Evolutionary conservation across 2,329 filamentous ascomycete species (phyloP).

Genomic region (Botryotinia narcissicola): DNA sequence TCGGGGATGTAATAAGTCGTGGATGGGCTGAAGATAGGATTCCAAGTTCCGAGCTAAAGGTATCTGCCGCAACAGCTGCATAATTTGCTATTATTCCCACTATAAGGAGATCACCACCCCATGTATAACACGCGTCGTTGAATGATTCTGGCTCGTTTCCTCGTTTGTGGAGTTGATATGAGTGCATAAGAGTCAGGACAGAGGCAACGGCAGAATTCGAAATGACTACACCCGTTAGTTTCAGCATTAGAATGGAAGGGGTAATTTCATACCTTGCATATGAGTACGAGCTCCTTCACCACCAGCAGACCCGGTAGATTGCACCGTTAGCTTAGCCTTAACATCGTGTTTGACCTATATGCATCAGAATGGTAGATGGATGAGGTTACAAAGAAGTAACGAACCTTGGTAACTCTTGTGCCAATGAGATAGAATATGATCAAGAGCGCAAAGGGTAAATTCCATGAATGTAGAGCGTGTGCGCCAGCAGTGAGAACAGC

Average conservation of each 20-base stretch:
- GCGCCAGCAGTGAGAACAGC: slow-evolving; percentile 72
- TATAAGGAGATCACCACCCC: slow-evolving; percentile 61
- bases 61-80: slow-evolving; percentile 87
- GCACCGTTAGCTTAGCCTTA: slow-evolving; percentile 79
- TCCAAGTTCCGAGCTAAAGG: slow-evolving; percentile 91
- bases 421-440: slow-evolving; percentile 84
- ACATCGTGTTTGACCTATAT: slow-evolving; percentile 77
- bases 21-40: slow-evolving; percentile 77
- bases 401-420: slow-evolving; percentile 77
- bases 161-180: slow-evolving; percentile 56
- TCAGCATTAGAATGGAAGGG: not conserved
- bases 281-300: slow-evolving; percentile 82
- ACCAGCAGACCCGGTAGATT: slow-evolving; percentile 67
- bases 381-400: slow-evolving; percentile 1
- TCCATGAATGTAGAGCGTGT: slow-evolving; percentile 92
- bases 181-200: slow-evolving; percentile 57
- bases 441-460: slow-evolving; percentile 81
- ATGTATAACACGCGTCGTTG: slow-evolving; percentile 50
- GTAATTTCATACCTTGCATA: slow-evolving; percentile 60
- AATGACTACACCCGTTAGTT: slow-evolving; percentile 53
- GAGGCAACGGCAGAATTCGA: slow-evolving; percentile 83
- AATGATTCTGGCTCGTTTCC: slow-evolving; percentile 31
- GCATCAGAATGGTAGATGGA: slow-evolving; percentile 23
- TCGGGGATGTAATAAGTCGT: slow-evolving; percentile 79
- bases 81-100: slow-evolving; percentile 77